These are phyloP conservation scores for Cochlearia excelsa DNA, from an alignment of 345 rosid species.

Conservation along the genomic window DNA sequence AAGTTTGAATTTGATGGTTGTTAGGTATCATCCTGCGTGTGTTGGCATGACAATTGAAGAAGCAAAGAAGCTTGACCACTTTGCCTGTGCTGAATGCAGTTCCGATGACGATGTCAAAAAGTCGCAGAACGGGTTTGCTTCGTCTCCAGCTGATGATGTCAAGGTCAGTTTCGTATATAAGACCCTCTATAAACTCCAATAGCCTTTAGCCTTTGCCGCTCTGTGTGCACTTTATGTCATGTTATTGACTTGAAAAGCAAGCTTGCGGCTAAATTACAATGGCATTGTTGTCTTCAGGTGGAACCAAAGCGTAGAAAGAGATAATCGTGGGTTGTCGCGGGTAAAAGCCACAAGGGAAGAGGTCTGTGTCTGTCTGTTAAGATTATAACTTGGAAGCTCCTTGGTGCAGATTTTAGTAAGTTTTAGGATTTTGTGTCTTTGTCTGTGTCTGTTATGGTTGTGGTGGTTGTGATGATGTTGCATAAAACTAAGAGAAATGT, in stretches of 20 bases:
- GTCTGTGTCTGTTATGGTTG: slow-evolving; percentile 24
- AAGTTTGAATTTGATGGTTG: slow-evolving; percentile 26
- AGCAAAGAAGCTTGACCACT: slow-evolving; percentile 75
- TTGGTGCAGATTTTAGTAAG: slow-evolving; percentile 42
- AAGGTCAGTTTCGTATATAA: slow-evolving; percentile 45
- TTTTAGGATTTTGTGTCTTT: slow-evolving; percentile 29
- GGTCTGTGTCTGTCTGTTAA: no score
- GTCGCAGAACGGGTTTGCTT: slow-evolving; percentile 46
- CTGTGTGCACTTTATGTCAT: slow-evolving; percentile 9
- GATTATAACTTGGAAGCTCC: slow-evolving; percentile 31
- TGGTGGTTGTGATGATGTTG: slow-evolving; percentile 33
- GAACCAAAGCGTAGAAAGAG: slow-evolving; percentile 71
- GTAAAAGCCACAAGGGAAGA: slow-evolving; percentile 12
- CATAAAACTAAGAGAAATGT: slow-evolving; percentile 28
- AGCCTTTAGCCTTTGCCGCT: slow-evolving; percentile 6
- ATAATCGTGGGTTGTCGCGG: slow-evolving; percentile 25
- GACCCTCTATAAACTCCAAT: slow-evolving; percentile 7
- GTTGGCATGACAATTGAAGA: slow-evolving; percentile 81
- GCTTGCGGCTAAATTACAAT: background rate
- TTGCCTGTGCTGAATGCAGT: slow-evolving; percentile 68
- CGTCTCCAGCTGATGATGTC: slow-evolving; percentile 52
- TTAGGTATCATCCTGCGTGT: slow-evolving; percentile 86
- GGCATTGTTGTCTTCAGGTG: slow-evolving; percentile 41
- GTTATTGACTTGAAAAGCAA: no score
- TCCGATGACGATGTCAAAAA: slow-evolving; percentile 61